Evolutionary conservation across 2,329 filamentous ascomycete species (phyloP), one percentile per base, ranked within the genome.

Genomic region (Epichloe gansuensis): DNA sequence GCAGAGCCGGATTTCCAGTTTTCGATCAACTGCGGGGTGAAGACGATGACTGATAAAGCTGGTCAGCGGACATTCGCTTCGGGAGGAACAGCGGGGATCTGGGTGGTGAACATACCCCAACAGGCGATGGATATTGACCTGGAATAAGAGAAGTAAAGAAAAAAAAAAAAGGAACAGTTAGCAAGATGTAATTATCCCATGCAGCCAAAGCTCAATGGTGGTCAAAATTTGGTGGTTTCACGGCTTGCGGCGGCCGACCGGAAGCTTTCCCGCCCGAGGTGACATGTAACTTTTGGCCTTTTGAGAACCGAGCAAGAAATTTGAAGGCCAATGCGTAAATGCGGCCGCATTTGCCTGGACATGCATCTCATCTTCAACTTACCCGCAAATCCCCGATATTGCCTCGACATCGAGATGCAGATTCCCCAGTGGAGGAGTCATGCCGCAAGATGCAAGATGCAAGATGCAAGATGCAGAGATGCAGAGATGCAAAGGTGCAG

Each of bases 111-210:
- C 65, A 48, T 59, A 72, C 69, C 68, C 93, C 93, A 96, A 67
- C 91, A 96, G 49, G 91, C 91, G 65, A 98, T 96, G 46, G 89
- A 95, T 60, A 98, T 91, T 8, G 91, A 95, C 38, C 91, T 88
- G 15, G 8, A 21, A 21, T 43, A 5, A 9, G 13, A 25, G 5
- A 61, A 9, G 43, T 9, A 4, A 4, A 15, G 25, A 46, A 42
- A 13, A 28, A 7, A 28, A 7, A 25, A 4, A 41, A 5, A 49
- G 25, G 11, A 15, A n/a, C 35, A 45, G 34, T 38, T 23, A 54
- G 46, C 48, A 13, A 43, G 28, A n/a, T 34, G 15, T 13, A 3
- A n/a, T 12, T 31, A 0, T 9, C 28, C 28, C 9, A 8, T 31
- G 28, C 28, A 31, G 28, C 8, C 28, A 31, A 31, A 31, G 28